phyloP scores from a whole-genome alignment of 2,329 filamentous ascomycete genomes.

The Aschersonia sp. region DNA sequence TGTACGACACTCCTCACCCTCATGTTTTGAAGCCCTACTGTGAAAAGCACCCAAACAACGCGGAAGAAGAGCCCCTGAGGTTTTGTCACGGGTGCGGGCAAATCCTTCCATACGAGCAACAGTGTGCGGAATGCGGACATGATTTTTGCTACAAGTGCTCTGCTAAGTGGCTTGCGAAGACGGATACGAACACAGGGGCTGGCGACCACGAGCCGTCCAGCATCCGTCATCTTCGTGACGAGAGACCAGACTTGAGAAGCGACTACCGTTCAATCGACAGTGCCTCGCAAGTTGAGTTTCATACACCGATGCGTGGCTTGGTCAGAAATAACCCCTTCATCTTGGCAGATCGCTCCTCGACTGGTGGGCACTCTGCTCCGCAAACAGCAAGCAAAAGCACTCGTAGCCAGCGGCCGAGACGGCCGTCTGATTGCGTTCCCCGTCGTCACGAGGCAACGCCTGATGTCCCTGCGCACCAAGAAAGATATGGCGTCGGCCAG shows the following conservation, averaged over 20 bases:
- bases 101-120: constrained; percentile 19
- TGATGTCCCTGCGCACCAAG: constrained; percentile 5
- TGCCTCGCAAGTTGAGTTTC: not conserved
- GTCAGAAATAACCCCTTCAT: constrained; percentile 19
- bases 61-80: constrained; percentile 14
- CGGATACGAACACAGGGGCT: not conserved
- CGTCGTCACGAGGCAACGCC: constrained; percentile 6
- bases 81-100: constrained; percentile 36
- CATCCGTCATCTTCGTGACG: not conserved
- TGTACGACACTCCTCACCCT: constrained; percentile 30
- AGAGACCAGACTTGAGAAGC: not conserved
- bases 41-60: constrained; percentile 10
- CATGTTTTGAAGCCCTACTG: constrained; percentile 28
- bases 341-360: constrained; percentile 13
- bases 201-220: not conserved
- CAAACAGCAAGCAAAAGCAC: constrained; percentile 8
- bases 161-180: constrained; percentile 14
- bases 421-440: constrained; percentile 16
- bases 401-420: constrained; percentile 7
- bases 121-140: constrained; percentile 36
- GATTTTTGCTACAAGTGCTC: constrained; percentile 32
- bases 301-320: constrained; percentile 2
- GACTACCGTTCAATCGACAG: too few species aligned
- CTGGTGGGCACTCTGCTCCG: constrained; percentile 9
- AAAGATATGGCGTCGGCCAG: constrained; percentile 12